These are phyloP conservation scores for Fusarium camptoceras DNA, from an alignment of 2,329 filamentous ascomycete genomes.

Conservation along the genomic window DNA sequence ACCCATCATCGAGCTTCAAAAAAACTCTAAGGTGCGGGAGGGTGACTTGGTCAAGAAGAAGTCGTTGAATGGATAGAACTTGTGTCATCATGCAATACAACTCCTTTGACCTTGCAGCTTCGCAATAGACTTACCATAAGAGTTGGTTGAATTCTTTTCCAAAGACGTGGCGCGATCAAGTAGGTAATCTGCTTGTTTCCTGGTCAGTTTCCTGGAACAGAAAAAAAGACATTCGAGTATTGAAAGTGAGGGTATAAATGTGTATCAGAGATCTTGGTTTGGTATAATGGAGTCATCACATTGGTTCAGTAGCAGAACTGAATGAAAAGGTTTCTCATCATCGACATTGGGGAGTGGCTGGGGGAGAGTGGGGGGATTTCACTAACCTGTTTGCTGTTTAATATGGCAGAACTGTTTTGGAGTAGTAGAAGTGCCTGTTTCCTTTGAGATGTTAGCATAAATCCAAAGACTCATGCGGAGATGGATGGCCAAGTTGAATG, in stretches of 20 bases:
- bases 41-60: conserved; percentile 74
- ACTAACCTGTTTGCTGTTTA: conserved; percentile 22
- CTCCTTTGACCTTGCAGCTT: conserved; percentile 2
- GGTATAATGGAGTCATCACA: conserved; percentile 75
- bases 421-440: conserved; percentile 8
- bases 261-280: conserved; percentile 70
- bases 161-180: neutral
- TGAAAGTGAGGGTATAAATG: conserved; percentile 34
- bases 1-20: conserved; percentile 70
- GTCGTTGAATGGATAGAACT: conserved; percentile 84
- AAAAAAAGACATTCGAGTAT: neutral
- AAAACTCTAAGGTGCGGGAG: conserved; percentile 74
- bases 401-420: neutral
- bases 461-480: neutral
- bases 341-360: conserved; percentile 48
- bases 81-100: conserved; percentile 54
- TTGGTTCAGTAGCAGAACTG: conserved; percentile 82
- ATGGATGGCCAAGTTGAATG: neutral
- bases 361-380: neutral
- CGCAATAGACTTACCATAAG: conserved; percentile 28
- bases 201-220: conserved; percentile 25
- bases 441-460: conserved; percentile 10
- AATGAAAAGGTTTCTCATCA: conserved; percentile 74
- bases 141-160: neutral
- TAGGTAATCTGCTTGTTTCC: neutral